phyloP scores from a whole-genome alignment of 2,329 filamentous ascomycete species.

The Sodiomyces alkalinus region DNA sequence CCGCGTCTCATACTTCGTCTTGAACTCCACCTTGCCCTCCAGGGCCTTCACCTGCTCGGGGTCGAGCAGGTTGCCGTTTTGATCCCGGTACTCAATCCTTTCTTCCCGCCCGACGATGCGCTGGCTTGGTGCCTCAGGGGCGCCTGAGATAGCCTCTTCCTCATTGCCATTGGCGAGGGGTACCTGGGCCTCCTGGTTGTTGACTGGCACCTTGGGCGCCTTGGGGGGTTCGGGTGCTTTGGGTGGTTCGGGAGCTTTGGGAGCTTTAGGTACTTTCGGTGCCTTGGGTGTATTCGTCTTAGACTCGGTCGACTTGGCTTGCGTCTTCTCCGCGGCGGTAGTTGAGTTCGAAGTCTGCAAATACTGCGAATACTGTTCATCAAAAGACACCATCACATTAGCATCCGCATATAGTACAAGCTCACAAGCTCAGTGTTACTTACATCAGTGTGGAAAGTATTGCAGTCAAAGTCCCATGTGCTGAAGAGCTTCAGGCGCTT shows the following conservation, averaged over 20 bases:
- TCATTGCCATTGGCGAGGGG: conserved; percentile 11
- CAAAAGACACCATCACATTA: neutral
- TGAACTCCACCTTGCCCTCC: conserved; percentile 86
- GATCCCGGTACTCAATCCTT: conserved; percentile 85
- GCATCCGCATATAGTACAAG: neutral
- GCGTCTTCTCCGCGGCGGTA: conserved; percentile 1
- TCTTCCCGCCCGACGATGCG: conserved; percentile 50
- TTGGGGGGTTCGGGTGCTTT: no score
- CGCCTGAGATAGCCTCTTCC: conserved; percentile 27
- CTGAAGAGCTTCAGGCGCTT: conserved; percentile 72
- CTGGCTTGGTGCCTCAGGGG: conserved; percentile 31
- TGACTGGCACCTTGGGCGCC: neutral
- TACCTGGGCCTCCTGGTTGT: conserved; percentile 9
- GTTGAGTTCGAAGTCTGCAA: conserved; percentile 3
- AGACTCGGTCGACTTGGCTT: neutral
- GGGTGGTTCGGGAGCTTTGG: no score
- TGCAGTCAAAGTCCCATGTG: conserved; percentile 97
- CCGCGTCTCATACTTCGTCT: conserved; percentile 90
- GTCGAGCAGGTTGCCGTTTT: conserved; percentile 78
- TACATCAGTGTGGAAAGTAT: conserved; percentile 77
- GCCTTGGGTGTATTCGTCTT: conserved; percentile 1
- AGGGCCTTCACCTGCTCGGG: conserved; percentile 71
- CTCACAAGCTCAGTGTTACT: conserved; percentile 28
- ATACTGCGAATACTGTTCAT: conserved; percentile 6
- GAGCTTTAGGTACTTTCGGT: neutral